Evolutionary conservation across 768 basidiomycete genomes (phyloP), one percentile per base, ranked within the genome.

Genomic region (Leccinum uliginosum): DNA sequence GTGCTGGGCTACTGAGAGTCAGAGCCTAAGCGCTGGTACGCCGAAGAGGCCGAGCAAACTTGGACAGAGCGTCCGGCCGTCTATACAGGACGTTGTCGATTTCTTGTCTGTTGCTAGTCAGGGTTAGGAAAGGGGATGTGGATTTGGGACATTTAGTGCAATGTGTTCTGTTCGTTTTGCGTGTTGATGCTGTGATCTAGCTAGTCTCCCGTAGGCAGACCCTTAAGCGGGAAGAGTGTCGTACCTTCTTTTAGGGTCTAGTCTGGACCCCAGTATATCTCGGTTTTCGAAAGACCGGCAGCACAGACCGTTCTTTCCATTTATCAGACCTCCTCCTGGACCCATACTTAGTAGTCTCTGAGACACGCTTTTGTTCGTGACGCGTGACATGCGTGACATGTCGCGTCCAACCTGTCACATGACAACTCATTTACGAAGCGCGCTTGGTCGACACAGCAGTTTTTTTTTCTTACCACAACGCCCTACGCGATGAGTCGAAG

Each of bases 1-100:
- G 50, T 68, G 66, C 27, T 70, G 67, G 68, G 64, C 62, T 15
- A 71, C 71, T 43, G 67, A 65, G 23, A 56, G 23, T 50, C 24
- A 40, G 38, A 34, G 23, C 19, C 3, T 9, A 4, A 34, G 51
- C 23, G 45, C 38, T 40, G n/a, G 38, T 40, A 40, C 19, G 10
- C n/a, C 9, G n/a, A 38, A n/a, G 17, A 9, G n/a, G 38, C n/a
- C 38, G 9, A 19, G n/a, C n/a, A 40, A 11, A n/a, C n/a, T n/a
- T 40, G 38, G 38, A 40, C 38, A 21, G 11, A 19, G 30, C 14
- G 7, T 19, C 19, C 62, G 62, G 17, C 66, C 66, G 12, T 56
- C 51, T 12, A 38, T 57, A 10, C 55, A 65, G 32, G 63, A 62
- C n/a, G 40, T 67, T 2, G 50, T 65, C 6, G n/a, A 47, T 15